These are phyloP conservation scores for Avena eriantha DNA, from an alignment of 176 grass and related monocot genomes.

Conservation along the genomic window DNA sequence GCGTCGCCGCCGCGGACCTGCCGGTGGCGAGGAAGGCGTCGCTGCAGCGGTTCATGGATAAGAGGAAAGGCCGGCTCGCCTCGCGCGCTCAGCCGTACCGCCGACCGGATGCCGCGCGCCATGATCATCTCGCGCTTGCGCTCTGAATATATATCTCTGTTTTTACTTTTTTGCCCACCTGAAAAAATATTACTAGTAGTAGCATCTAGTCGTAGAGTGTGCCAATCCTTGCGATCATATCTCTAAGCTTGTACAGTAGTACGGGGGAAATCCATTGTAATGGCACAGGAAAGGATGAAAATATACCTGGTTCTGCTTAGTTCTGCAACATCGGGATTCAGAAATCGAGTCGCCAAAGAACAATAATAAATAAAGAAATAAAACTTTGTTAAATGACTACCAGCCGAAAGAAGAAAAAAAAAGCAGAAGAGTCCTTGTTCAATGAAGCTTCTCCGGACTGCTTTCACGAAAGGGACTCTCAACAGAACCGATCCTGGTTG, in stretches of 20 bases:
- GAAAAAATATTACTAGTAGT: neutral
- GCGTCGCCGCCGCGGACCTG: constrained; percentile 45
- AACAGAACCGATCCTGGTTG: neutral
- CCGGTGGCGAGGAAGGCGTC: constrained; percentile 71
- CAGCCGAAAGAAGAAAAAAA: no score
- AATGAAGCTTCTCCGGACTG: neutral
- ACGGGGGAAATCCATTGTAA: neutral
- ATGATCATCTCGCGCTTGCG: constrained; percentile 32
- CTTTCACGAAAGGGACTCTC: neutral
- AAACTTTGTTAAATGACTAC: neutral
- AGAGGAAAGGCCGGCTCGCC: constrained; percentile 57
- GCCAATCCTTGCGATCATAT: neutral
- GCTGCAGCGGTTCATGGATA: constrained; percentile 79
- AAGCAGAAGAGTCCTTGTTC: no score
- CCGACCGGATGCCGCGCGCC: neutral
- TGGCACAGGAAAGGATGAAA: neutral
- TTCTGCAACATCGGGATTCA: neutral
- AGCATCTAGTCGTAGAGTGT: neutral
- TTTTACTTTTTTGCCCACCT: neutral
- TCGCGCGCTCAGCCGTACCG: constrained; percentile 42
- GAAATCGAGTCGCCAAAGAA: neutral
- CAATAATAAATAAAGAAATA: neutral
- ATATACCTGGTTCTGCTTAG: neutral
- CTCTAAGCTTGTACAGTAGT: neutral
- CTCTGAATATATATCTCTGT: constrained; percentile 7